phyloP scores from a whole-genome alignment of 1,139 yeast species.

The Geotrichum siamense region DNA sequence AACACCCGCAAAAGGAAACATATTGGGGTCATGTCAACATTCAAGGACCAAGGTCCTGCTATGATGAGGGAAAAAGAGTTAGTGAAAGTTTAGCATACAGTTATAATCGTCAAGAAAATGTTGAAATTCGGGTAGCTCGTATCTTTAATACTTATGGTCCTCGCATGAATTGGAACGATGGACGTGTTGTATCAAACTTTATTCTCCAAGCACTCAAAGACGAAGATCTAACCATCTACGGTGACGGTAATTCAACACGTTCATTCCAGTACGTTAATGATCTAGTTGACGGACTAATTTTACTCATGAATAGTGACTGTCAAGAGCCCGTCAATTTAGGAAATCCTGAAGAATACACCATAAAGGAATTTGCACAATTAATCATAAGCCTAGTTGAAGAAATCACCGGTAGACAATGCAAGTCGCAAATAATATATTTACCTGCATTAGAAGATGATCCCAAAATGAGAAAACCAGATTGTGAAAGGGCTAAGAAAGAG shows the following conservation, averaged over 20 bases:
- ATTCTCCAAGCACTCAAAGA: constrained; percentile 26
- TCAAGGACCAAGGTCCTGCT: constrained; percentile 28
- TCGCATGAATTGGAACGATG: constrained; percentile 29
- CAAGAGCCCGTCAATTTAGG: constrained; percentile 27
- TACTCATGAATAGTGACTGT: constrained; percentile 25
- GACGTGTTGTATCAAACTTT: constrained; percentile 28
- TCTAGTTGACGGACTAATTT: constrained; percentile 25
- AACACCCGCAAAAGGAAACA: constrained; percentile 27
- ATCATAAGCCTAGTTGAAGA: constrained; percentile 22
- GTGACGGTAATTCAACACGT: constrained; percentile 26
- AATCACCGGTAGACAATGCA: constrained; percentile 20
- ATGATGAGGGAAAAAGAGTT: constrained; percentile 29
- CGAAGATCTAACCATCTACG: constrained; percentile 26
- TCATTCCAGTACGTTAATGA: constrained; percentile 28
- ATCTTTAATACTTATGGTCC: constrained; percentile 29
- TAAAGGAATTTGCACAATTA: constrained; percentile 24
- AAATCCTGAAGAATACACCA: constrained; percentile 26
- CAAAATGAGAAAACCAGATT: constrained; percentile 25
- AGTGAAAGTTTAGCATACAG: constrained; percentile 27
- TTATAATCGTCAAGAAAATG: constrained; percentile 24
- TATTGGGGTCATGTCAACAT: constrained; percentile 28
- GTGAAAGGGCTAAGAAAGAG: constrained; percentile 22
- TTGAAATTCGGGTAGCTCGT: constrained; percentile 27
- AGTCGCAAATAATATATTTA: constrained; percentile 20
- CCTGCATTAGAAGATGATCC: constrained; percentile 26